Conservation (phyloP, 306 rosid species). For the Aeschynomene evenia region DNA sequence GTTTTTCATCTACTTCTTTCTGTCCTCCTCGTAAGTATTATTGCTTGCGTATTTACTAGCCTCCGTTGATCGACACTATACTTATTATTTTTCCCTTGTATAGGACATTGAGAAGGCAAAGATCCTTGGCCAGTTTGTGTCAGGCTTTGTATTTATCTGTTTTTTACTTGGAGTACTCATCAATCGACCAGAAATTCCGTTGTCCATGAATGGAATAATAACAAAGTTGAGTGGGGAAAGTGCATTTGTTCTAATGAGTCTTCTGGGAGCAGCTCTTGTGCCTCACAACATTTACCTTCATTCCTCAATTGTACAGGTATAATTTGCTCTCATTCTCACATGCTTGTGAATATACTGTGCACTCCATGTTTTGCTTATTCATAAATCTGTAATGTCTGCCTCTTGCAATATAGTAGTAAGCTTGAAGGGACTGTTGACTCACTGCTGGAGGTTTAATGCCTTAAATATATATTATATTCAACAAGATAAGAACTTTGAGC, state of each 20-base stretch:
- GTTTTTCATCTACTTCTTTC: conserved; percentile 65
- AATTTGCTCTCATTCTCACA: conserved; percentile 25
- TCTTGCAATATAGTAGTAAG: not conserved
- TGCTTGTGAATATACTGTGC: not conserved
- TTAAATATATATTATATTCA: conserved; percentile 1
- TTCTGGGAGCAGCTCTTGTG: conserved; percentile 91
- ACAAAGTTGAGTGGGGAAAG: conserved; percentile 82
- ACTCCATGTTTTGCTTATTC: conserved; percentile 13
- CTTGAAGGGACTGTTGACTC: conserved; percentile 1
- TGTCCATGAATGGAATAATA: conserved; percentile 62
- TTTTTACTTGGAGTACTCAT: conserved; percentile 63
- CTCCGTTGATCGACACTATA: conserved; percentile 2
- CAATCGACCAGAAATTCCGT: conserved; percentile 67
- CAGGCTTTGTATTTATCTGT: conserved; percentile 61
- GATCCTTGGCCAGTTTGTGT: conserved; percentile 49
- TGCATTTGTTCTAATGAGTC: conserved; percentile 85
- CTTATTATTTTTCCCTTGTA: conserved; percentile 34
- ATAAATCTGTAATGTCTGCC: not conserved
- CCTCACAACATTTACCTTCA: conserved; percentile 96
- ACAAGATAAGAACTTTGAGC: not conserved
- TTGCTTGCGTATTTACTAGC: conserved; percentile 9
- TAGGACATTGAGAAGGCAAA: conserved; percentile 69
- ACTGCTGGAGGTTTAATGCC: conserved; percentile 4
- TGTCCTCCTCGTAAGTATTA: conserved; percentile 64
- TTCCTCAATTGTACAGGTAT: conserved; percentile 93